Base-by-base conservation (phyloP, 2,329 filamentous ascomycete species). In the Domatiomyces catenatus region DNA sequence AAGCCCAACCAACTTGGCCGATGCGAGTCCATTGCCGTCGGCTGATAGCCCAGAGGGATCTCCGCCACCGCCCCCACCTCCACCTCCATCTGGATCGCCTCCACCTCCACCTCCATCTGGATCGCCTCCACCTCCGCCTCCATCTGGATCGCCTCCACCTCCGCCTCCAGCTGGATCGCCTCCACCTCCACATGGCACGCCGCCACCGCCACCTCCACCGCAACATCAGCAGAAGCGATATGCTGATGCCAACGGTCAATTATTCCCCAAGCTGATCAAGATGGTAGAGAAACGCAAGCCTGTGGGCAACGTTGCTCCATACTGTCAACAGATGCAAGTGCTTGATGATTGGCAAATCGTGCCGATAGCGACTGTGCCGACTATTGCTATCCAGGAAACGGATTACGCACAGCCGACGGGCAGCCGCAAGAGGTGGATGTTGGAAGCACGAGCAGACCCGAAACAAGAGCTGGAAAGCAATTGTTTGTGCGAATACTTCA, bases 291-390 rank as follows among this genome's bases (percentile, higher is more conserved):
- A 79, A 48, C 74, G 81, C 20, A 61, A 75, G 17, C 65, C 69
- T 6, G 65, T 69, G 5, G 62, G 68, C 7, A 63, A 63, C 32
- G 62, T 66, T 5, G 54, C 60, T 8, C 59, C 69, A 48, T 83
- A 81, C 62, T 84, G 81, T 60, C 72, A 82, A 59, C 75, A 81
- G 60, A 81, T 82, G 72, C 69, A 75, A 54, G 69, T 84, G 10
- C 65, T 78, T 50, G 64, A 74, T 46, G 68, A 79, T 55, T 74
- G 74, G 26, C 58, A 63, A 7, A 61, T 75, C 32, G 63, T 67
- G 26, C 62, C 63, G 36, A 63, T 64, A 22, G 53, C 57, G 0
- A 46, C 43, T 42, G 54, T 55, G n/a, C 49, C 49, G 8, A 58
- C 52, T 5, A 54, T 61, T 19, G 48, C 47, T 22, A 56, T 61